Conservation (phyloP, 805 yeast genomes). For the Suhomyces tanzawaensis region DNA sequence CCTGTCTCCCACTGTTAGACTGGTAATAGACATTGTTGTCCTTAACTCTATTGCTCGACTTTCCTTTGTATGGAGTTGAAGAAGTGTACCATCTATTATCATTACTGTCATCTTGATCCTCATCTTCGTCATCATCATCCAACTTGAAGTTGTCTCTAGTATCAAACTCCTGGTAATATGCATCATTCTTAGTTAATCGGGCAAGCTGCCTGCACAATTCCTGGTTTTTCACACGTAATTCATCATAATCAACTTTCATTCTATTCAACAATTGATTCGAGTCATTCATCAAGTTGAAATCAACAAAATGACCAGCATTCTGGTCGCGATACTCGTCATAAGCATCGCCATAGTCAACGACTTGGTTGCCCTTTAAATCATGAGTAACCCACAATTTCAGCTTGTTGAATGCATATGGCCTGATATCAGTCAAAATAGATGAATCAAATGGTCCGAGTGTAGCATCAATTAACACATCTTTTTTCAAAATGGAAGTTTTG, state of each 20-base stretch:
- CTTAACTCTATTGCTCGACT: neutral
- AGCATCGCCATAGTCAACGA: conserved; percentile 14
- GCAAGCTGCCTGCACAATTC: conserved; percentile 10
- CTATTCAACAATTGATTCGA: conserved; percentile 11
- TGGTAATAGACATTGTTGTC: neutral
- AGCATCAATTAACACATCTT: conserved; percentile 64
- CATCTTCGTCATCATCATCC: conserved; percentile 7
- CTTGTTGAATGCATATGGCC: conserved; percentile 28
- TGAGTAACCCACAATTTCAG: conserved; percentile 52
- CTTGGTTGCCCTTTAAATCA: conserved; percentile 40
- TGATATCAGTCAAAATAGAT: conserved; percentile 18
- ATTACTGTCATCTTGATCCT: conserved; percentile 4
- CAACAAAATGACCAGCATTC: conserved; percentile 1
- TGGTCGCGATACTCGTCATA: conserved; percentile 7
- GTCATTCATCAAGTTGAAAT: conserved; percentile 8
- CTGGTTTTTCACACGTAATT: conserved; percentile 9
- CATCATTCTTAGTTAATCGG: conserved; percentile 2
- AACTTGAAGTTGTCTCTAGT: conserved; percentile 1
- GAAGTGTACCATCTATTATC: conserved; percentile 10
- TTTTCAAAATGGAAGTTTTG: conserved; percentile 45
- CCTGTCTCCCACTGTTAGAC: neutral
- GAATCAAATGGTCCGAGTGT: conserved; percentile 36
- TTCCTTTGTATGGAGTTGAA: conserved; percentile 9
- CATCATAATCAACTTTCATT: conserved; percentile 11
- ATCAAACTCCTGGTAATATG: conserved; percentile 1